Evolutionary conservation across 257 asterid species (phyloP).

Genomic region (Ocimum tenuiflorum): DNA sequence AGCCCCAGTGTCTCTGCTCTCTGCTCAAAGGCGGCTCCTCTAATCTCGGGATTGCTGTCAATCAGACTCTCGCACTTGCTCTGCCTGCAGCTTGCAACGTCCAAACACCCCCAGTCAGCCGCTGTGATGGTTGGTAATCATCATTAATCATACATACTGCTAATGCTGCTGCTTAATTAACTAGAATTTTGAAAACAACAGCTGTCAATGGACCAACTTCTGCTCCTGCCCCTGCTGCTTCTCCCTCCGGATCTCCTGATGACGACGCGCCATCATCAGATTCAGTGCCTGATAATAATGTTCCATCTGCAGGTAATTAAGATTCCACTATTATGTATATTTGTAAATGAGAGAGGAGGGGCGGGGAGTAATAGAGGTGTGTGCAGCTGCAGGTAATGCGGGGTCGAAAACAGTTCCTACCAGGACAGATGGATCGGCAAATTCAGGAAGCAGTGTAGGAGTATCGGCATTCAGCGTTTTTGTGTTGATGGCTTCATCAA

Average conservation of each 20-base stretch:
- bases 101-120: constrained; percentile 42
- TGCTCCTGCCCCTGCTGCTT: constrained; percentile 25
- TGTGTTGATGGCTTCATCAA: constrained; percentile 15
- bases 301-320: constrained; percentile 34
- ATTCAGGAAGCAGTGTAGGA: constrained; percentile 28
- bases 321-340: neutral
- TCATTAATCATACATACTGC: no score
- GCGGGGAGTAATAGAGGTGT: neutral
- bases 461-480: constrained; percentile 9
- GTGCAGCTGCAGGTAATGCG: constrained; percentile 5
- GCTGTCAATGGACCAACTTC: constrained; percentile 28
- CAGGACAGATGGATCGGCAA: constrained; percentile 12
- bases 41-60: constrained; percentile 32
- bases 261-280: constrained; percentile 21
- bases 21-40: constrained; percentile 35
- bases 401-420: constrained; percentile 36
- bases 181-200: neutral
- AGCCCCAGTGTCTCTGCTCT: constrained; percentile 47
- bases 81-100: constrained; percentile 46
- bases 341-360: neutral
- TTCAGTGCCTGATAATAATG: constrained; percentile 13
- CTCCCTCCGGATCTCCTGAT: constrained; percentile 27
- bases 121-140: constrained; percentile 24
- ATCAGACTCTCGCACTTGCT: constrained; percentile 49
- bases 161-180: no score